Evolutionary conservation across 2,329 filamentous ascomycete genomes (phyloP), one percentile per base, ranked within the genome.

Genomic region (Diaporthe aspalathi): DNA sequence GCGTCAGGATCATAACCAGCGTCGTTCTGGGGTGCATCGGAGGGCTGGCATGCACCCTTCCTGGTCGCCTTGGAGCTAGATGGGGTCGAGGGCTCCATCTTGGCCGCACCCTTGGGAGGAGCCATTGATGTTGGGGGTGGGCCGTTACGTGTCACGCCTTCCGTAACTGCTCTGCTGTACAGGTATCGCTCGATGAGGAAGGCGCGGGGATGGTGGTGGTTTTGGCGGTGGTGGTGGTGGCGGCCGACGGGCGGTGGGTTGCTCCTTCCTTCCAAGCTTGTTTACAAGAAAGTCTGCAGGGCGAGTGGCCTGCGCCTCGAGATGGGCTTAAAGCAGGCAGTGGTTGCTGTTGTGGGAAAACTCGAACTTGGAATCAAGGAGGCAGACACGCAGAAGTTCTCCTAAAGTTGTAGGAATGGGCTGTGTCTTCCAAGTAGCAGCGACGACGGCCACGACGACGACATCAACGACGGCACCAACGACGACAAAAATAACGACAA

Each of bases 81-180:
- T 14, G 53, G n/a, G 11, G 47, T 43, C n/a, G 57, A 49, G 43
- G 27, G 12, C 11, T 63, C 70, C 70, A 72, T 72, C 29, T 70
- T 66, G 43, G 9, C 47, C 20, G 38, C 17, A 17, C 38, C 24
- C 16, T 5, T 12, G 22, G 65, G 47, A 20, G 45, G 57, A 35
- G 57, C 27, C 47, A 52, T 57, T 70, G 70, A 70, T 70, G 38
- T 70, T 72, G 56, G 24, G 43, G 16, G 52, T n/a, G n/a, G 17
- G 2, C 17, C 27, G 12, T 22, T 24, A 7, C 9, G 14, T n/a
- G 27, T 40, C 52, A 45, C 35, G 35, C 47, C 65, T 71, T 68
- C 63, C 65, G 38, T 68, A 2, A 11, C 20, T 40, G 56, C 29
- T 6, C 2, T 12, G 24, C 27, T 20, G 47, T 49, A 29, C 17